These are phyloP conservation scores for Cardamine chenopodiifolia DNA, from an alignment of 345 rosid species.

Conservation along the genomic window DNA sequence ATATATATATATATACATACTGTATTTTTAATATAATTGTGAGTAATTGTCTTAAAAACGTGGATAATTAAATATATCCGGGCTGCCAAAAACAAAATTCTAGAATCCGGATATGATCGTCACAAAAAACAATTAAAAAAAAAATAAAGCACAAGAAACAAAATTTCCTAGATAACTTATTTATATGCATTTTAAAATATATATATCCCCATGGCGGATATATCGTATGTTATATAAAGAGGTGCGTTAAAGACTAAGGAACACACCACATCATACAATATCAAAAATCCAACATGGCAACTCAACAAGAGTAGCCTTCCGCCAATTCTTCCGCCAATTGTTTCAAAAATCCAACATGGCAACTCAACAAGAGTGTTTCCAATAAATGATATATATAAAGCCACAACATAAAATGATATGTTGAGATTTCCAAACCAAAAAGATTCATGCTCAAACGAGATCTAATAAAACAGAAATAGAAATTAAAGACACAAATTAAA, in stretches of 20 bases:
- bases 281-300: constrained; percentile 38
- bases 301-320: constrained; percentile 18
- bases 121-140: constrained; percentile 15
- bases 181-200: not conserved
- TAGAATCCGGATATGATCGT: constrained; percentile 2
- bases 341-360: no score
- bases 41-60: not conserved
- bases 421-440: no score
- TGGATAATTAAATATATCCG: not conserved
- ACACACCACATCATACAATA: constrained; percentile 22
- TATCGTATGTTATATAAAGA: constrained; percentile 33
- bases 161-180: constrained; percentile 23
- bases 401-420: not conserved
- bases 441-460: no score
- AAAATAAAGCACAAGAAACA: constrained; percentile 13
- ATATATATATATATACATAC: not conserved
- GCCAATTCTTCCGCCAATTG: no score
- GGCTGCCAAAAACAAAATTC: not conserved
- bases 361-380: no score
- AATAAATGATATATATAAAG: no score
- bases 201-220: not conserved
- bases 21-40: not conserved
- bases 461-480: no score
- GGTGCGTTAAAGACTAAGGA: not conserved
- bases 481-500: no score